Base-by-base conservation (phyloP, 2,329 filamentous ascomycete genomes). In the Verticillium albo-atrum region DNA sequence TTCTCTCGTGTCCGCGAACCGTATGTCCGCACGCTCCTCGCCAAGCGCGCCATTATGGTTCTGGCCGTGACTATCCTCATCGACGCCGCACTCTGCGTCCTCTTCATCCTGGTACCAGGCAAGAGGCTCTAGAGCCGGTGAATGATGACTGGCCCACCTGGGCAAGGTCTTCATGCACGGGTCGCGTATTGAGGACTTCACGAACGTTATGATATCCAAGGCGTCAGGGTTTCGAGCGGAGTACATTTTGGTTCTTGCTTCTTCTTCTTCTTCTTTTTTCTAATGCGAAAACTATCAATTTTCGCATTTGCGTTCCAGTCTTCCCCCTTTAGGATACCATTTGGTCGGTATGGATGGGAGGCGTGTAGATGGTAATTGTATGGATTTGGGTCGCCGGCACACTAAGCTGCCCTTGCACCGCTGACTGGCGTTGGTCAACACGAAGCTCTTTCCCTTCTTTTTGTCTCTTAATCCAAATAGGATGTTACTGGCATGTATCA, bases 61-160 rank as follows among this genome's bases (percentile, higher is more conserved):
- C 77, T 97, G 15, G 79, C 85, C 9, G 83, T 95, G 62, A 93
- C 93, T 30, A 72, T 88, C 28, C 72, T 96, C 32, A 81, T 96
- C 58, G 91, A 94, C 64, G 87, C 91, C 3, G 91, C 87, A n/a
- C 77, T 98, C 15, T 91, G 91, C 68, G 84, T 95, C 60, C 79
- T 99, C 27, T 99, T 99, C 78, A 93, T 97, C 67, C 88, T 99
- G 60, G 95, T 99, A 4, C 95, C 95, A 1, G 94, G 95, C 58
- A 96, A 90, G 72, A 82, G 90, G 62, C 81, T 96, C 52, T 95
- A 71, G 77, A 62, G 57, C 17, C 12, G n/a, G 10, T 37, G 26
- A 20, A 34, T 54, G 47, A 50, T 51, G 7, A 10, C 26, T 35
- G 14, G 35, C 35, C 35, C 17, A 6, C 17, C 15, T 50, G n/a